A percentile compares a stretch with the other conserved stretches of the same genome.
phyloP scores from a whole-genome alignment of 1,139 yeast species.

The Casaregolazyma suthepensis region DNA sequence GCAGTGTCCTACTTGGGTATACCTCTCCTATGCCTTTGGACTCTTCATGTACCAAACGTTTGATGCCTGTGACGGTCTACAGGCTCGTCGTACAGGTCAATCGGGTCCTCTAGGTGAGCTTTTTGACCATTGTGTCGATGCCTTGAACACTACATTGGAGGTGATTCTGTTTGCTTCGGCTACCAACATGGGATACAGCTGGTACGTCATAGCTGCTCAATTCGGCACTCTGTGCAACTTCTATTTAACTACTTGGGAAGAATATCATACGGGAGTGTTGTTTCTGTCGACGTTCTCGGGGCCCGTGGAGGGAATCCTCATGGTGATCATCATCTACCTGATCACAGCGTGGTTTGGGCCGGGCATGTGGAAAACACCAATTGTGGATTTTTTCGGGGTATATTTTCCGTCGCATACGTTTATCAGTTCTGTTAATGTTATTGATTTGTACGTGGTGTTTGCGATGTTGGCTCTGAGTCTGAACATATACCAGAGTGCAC shows the following conservation, averaged over 20 bases:
- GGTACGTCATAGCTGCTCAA: slow-evolving; percentile 58
- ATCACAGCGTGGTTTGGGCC: slow-evolving; percentile 60
- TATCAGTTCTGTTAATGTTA: slow-evolving; percentile 22
- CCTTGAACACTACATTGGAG: slow-evolving; percentile 81
- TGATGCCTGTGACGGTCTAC: slow-evolving; percentile 95
- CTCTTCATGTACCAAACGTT: slow-evolving; percentile 89
- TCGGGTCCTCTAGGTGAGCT: slow-evolving; percentile 92
- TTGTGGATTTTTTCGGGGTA: slow-evolving; percentile 4
- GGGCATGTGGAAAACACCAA: slow-evolving; percentile 47
- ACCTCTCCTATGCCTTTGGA: slow-evolving; percentile 73
- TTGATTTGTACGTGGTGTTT: slow-evolving; percentile 42
- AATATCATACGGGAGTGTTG: slow-evolving; percentile 81
- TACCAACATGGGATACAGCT: slow-evolving; percentile 64
- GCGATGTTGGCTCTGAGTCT: slow-evolving; percentile 57
- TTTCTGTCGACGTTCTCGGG: slow-evolving; percentile 80
- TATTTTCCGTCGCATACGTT: slow-evolving; percentile 7
- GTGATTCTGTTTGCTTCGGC: slow-evolving; percentile 67
- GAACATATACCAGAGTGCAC: slow-evolving; percentile 67
- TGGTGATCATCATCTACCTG: slow-evolving; percentile 50
- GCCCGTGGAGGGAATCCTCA: slow-evolving; percentile 88
- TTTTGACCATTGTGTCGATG: slow-evolving; percentile 90
- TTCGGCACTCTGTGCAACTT: slow-evolving; percentile 73
- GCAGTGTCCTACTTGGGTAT: slow-evolving; percentile 72
- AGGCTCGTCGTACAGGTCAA: slow-evolving; percentile 88
- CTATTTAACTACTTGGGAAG: slow-evolving; percentile 93